phyloP scores from a whole-genome alignment of 495 filamentous ascomycete genomes.

The Aspergillus taichungensis region DNA sequence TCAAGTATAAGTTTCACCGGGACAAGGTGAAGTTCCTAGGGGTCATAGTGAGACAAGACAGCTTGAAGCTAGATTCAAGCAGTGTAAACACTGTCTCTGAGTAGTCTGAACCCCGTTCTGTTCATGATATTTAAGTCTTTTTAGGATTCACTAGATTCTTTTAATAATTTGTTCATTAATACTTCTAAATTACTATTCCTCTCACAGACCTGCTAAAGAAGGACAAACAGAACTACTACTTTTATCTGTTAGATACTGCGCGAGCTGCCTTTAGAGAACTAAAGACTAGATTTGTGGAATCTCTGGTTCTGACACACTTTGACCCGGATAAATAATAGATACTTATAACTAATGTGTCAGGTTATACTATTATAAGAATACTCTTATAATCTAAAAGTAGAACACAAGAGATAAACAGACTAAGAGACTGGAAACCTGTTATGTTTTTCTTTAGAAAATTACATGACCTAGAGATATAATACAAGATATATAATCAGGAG shows the following conservation, averaged over 20 bases:
- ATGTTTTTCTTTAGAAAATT: slow-evolving; percentile 20
- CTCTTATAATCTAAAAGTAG: slow-evolving; percentile 1
- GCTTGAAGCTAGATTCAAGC: slow-evolving; percentile 15
- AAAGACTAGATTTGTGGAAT: no score
- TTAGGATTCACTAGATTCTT: slow-evolving; percentile 27
- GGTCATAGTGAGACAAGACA: slow-evolving; percentile 12
- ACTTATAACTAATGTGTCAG: no score
- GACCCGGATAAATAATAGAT: no score
- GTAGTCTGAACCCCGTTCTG: slow-evolving; percentile 10
- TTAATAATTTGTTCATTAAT: slow-evolving; percentile 17
- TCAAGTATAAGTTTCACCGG: slow-evolving; percentile 23
- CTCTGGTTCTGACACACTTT: no score
- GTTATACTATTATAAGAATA: no score
- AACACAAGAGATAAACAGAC: slow-evolving; percentile 4
- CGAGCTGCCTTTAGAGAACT: no score
- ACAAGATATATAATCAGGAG: slow-evolving; percentile 23
- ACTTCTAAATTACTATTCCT: slow-evolving; percentile 8
- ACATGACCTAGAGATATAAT: slow-evolving; percentile 12
- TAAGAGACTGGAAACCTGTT: no score
- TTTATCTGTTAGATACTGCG: no score
- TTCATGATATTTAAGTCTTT: slow-evolving; percentile 16
- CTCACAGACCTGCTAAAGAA: slow-evolving; percentile 8
- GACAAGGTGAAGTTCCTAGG: slow-evolving; percentile 15
- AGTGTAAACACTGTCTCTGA: no score
- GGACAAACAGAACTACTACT: no score